Evolutionary conservation across 768 basidiomycete species (phyloP).

Genomic region (Termitomyces sp.): DNA sequence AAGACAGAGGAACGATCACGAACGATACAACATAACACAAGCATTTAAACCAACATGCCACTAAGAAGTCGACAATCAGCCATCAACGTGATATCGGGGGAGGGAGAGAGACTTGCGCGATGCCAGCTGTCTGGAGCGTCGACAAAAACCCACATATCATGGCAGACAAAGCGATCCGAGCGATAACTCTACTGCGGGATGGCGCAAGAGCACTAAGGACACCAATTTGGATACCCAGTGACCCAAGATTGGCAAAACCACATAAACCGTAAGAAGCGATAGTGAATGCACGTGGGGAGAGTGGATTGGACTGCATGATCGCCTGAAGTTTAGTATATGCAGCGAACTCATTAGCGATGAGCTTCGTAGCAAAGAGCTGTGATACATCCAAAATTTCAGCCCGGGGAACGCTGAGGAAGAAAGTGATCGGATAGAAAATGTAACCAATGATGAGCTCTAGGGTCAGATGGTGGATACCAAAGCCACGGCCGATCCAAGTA

Average conservation of each 20-base stretch:
- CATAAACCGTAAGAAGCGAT: conserved; percentile 86
- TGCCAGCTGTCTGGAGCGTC: conserved; percentile 29
- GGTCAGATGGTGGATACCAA: conserved; percentile 77
- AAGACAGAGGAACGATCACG: not conserved
- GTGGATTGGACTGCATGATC: conserved; percentile 41
- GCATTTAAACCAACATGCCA: conserved; percentile 16
- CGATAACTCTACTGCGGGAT: conserved; percentile 63
- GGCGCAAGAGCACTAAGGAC: conserved; percentile 41
- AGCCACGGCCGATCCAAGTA: conserved; percentile 85
- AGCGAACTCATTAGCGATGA: conserved; percentile 84
- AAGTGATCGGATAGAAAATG: conserved; percentile 82
- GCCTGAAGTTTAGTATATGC: conserved; percentile 61
- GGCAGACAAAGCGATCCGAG: conserved; percentile 53
- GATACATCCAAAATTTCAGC: conserved; percentile 78
- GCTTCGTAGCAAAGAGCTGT: conserved; percentile 78
- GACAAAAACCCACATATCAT: conserved; percentile 29
- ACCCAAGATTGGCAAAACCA: conserved; percentile 86
- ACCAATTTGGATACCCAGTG: conserved; percentile 74
- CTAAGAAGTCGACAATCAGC: conserved; percentile 6
- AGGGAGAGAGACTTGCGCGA: conserved; percentile 17
- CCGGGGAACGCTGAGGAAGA: conserved; percentile 76
- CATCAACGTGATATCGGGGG: conserved; percentile 10
- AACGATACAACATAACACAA: not conserved
- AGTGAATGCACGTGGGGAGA: conserved; percentile 69
- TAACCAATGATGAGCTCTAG: conserved; percentile 83